Conservation (phyloP, 257 asterid species). For the Petunia axillaris region DNA sequence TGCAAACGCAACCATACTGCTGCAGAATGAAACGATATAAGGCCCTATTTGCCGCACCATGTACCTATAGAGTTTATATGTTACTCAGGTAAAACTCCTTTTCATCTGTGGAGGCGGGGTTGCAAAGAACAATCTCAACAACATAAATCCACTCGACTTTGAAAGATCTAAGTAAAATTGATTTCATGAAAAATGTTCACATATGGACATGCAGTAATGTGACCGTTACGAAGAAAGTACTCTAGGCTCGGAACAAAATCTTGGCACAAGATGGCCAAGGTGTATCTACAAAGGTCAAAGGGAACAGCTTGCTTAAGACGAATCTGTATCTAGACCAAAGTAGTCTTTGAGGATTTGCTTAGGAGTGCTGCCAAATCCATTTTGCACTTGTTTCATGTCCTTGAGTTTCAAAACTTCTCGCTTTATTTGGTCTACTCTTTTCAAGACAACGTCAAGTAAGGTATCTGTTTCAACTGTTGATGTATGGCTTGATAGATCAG, state of each 20-base stretch:
- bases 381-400: slow-evolving; percentile 64
- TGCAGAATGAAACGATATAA: too few species aligned
- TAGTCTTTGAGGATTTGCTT: slow-evolving; percentile 54
- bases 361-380: slow-evolving; percentile 74
- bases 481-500: slow-evolving; percentile 38
- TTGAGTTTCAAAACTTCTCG: slow-evolving; percentile 50
- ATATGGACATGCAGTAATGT: neutral
- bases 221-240: neutral
- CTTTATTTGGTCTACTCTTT: slow-evolving; percentile 52
- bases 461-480: slow-evolving; percentile 40
- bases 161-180: too few species aligned
- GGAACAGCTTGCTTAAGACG: neutral
- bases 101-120: too few species aligned
- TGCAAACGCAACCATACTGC: too few species aligned
- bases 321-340: slow-evolving; percentile 48
- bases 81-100: too few species aligned
- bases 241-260: slow-evolving; percentile 1
- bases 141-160: too few species aligned
- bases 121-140: too few species aligned
- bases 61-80: too few species aligned
- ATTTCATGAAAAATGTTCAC: too few species aligned
- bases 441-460: slow-evolving; percentile 41
- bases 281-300: neutral
- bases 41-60: too few species aligned
- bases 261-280: slow-evolving; percentile 18